Percentiles rank a stretch among this genome's conserved stretches.
Evolutionary conservation across 2,329 filamentous ascomycete species (phyloP).

Genomic region (Alternaria metachromatica): DNA sequence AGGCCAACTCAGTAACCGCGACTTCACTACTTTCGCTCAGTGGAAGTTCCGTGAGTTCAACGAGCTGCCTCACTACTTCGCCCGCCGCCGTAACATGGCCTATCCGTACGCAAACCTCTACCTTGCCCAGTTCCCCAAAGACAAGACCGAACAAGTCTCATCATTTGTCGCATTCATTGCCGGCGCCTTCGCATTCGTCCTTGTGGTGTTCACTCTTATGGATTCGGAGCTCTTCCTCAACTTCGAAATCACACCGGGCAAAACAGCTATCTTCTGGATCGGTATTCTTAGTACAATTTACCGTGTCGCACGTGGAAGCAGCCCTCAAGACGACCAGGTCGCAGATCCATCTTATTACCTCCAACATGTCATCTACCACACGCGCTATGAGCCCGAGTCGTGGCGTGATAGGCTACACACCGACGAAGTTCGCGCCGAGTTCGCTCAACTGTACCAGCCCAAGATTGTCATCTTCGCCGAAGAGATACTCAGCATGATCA

Average conservation of each 20-base stretch:
- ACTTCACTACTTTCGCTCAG: slow-evolving; percentile 91
- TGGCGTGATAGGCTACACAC: slow-evolving; percentile 93
- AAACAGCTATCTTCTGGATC: slow-evolving; percentile 90
- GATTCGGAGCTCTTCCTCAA: slow-evolving; percentile 89
- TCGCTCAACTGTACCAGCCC: slow-evolving; percentile 87
- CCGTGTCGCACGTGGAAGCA: slow-evolving; percentile 80
- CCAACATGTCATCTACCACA: slow-evolving; percentile 88
- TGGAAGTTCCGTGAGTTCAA: slow-evolving; percentile 99
- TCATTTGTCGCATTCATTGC: slow-evolving; percentile 87
- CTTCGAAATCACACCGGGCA: slow-evolving; percentile 88
- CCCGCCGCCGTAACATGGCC: slow-evolving; percentile 90
- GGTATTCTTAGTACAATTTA: slow-evolving; percentile 83
- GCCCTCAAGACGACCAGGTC: slow-evolving; percentile 84
- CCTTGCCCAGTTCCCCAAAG: slow-evolving; percentile 94
- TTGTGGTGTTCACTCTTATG: slow-evolving; percentile 82
- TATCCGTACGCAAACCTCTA: slow-evolving; percentile 92
- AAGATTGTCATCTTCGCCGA: slow-evolving; percentile 91
- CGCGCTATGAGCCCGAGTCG: slow-evolving; percentile 86
- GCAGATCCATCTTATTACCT: slow-evolving; percentile 93
- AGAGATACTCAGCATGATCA: slow-evolving; percentile 89
- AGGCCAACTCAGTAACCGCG: slow-evolving; percentile 81
- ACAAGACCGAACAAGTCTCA: slow-evolving; percentile 85
- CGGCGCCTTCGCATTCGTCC: slow-evolving; percentile 83
- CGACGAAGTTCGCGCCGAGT: slow-evolving; percentile 90
- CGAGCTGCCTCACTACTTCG: slow-evolving; percentile 89